These are phyloP conservation scores for Cladosporium phlei DNA, from an alignment of 2,329 filamentous ascomycete species.

Conservation along the genomic window DNA sequence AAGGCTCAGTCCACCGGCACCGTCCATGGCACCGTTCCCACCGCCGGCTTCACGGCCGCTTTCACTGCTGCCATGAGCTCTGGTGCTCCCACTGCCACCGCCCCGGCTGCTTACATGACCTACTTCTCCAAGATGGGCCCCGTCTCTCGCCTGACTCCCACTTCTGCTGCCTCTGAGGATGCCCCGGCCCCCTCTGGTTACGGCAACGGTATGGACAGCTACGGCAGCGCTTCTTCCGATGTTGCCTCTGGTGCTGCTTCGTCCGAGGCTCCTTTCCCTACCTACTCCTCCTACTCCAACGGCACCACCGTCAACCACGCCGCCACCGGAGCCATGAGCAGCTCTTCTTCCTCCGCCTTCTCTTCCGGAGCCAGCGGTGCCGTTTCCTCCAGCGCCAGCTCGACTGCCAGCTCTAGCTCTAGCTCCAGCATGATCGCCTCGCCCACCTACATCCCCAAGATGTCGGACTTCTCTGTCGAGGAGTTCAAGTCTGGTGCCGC, in stretches of 20 bases:
- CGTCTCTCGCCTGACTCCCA: constrained; percentile 5
- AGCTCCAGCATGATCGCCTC: constrained; percentile 10
- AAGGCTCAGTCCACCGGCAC: background rate
- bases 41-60: constrained; percentile 1
- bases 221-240: background rate
- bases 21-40: constrained; percentile 3
- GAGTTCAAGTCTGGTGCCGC: constrained; percentile 28
- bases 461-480: constrained; percentile 21
- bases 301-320: constrained; percentile 8
- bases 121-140: constrained; percentile 7
- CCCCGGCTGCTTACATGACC: constrained; percentile 3
- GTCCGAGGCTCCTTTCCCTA: constrained; percentile 10
- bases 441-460: constrained; percentile 12
- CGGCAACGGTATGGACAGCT: background rate
- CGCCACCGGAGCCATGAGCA: background rate
- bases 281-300: constrained; percentile 8
- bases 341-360: background rate
- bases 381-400: background rate
- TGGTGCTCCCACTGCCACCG: constrained; percentile 3
- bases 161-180: background rate
- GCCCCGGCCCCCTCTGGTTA: background rate
- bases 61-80: constrained; percentile 11
- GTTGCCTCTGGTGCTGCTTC: background rate
- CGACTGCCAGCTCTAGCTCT: constrained; percentile 1
- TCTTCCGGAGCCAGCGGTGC: background rate